Percentiles rank a stretch among this genome's conserved stretches.
phyloP scores from a whole-genome alignment of 805 yeast genomes.

The Yarrowia sp. region DNA sequence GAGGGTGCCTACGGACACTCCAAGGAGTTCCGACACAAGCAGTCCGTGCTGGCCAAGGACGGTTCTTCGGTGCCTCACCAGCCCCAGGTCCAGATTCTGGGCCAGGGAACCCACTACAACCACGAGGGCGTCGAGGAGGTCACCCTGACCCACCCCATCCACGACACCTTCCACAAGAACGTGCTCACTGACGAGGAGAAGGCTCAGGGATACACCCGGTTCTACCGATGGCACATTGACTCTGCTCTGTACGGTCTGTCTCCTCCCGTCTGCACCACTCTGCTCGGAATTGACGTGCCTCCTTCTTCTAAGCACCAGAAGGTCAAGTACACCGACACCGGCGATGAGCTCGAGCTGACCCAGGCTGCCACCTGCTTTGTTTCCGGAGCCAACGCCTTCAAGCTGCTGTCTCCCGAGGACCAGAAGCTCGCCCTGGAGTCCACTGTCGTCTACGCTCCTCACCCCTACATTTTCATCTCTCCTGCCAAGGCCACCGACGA shows the following conservation, averaged over 20 bases:
- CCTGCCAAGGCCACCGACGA: constrained; percentile 83
- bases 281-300: constrained; percentile 83
- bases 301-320: constrained; percentile 61
- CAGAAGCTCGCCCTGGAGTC: constrained; percentile 76
- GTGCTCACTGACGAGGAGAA: constrained; percentile 70
- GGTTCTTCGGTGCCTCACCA: constrained; percentile 79
- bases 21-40: constrained; percentile 69
- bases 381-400: constrained; percentile 81
- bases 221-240: constrained; percentile 94
- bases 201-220: constrained; percentile 70
- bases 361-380: constrained; percentile 92
- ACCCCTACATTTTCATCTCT: constrained; percentile 85
- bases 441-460: constrained; percentile 89
- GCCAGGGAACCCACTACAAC: constrained; percentile 70
- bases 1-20: constrained; percentile 81
- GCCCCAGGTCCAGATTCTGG: constrained; percentile 90
- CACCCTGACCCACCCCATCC: constrained; percentile 81
- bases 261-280: constrained; percentile 86
- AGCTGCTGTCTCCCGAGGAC: constrained; percentile 69
- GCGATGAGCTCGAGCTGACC: constrained; percentile 68
- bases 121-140: constrained; percentile 66
- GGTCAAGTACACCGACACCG: constrained; percentile 70
- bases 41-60: constrained; percentile 77
- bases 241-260: constrained; percentile 85
- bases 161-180: constrained; percentile 76